Evolutionary conservation across 768 basidiomycete genomes (phyloP).

Genomic region (Agaricus sinodeliciosus): DNA sequence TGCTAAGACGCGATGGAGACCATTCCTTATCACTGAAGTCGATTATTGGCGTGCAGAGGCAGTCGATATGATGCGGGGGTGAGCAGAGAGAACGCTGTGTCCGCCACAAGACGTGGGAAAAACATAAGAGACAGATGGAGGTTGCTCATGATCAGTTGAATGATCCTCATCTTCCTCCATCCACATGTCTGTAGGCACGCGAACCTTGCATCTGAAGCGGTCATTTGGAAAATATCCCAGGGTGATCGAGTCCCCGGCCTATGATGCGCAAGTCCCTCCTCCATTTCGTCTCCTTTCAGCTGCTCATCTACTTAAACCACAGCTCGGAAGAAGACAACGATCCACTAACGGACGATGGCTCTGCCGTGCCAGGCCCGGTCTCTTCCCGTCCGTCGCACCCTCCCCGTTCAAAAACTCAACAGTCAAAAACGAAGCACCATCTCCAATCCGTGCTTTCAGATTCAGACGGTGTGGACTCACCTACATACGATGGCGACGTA

Average conservation of each 20-base stretch:
- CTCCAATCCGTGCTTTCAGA: slow-evolving; percentile 58
- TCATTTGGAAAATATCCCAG: slow-evolving; percentile 67
- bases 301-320: slow-evolving; percentile 14
- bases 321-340: slow-evolving; percentile 89
- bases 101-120: no score
- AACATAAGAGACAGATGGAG: no score
- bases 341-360: slow-evolving; percentile 72
- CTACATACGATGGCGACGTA: slow-evolving; percentile 87
- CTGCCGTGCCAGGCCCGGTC: slow-evolving; percentile 41
- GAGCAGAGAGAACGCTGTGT: no score
- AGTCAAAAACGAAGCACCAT: slow-evolving; percentile 37
- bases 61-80: no score
- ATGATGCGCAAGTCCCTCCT: slow-evolving; percentile 52
- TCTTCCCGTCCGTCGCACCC: slow-evolving; percentile 12
- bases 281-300: not conserved
- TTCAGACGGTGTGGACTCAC: slow-evolving; percentile 74
- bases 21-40: no score
- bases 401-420: slow-evolving; percentile 22
- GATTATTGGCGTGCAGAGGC: no score
- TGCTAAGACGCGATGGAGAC: no score
- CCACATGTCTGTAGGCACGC: slow-evolving; percentile 26
- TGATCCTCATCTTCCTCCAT: not conserved
- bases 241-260: slow-evolving; percentile 63
- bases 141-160: no score
- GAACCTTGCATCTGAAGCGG: slow-evolving; percentile 49